Base-by-base conservation (phyloP, 1,284 basidiomycete genomes). In the Apiotrichum veenhuisii region DNA sequence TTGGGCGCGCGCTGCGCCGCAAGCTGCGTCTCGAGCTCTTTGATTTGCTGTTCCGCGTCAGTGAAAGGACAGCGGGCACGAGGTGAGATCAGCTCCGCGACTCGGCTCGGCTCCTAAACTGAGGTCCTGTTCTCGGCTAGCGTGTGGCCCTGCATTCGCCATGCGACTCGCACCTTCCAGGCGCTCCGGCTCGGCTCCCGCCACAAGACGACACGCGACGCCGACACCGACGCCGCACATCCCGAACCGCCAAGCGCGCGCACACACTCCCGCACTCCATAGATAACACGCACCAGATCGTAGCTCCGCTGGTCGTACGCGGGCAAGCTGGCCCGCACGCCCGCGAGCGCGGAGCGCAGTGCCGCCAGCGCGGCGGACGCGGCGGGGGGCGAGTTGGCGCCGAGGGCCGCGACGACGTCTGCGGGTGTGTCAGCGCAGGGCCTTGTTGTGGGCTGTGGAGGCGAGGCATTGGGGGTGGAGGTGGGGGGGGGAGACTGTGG, bases 271-370 rank as follows among this genome's bases (percentile, higher is more conserved):
- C 18, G 8, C 10, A 25, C 25, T 26, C 42, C 5, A 25, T 12
- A 17, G 12, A n/a, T 3, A 9, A 17, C 17, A 79, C 85, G 58
- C 64, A 89, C 88, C 63, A 78, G 72, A 65, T 87, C 86, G 65
- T 82, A 87, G 64, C 84, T 84, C 57, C 85, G 80, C 67, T 87
- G 87, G 71, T 89, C 87, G 68, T 88, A 89, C 41, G 81, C 77
- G 5, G 88, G 86, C 40, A 91, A 75, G 55, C 80, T 83, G 3
- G 80, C 78, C 9, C 82, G 83, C 8, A 84, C 85, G 66, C 84
- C 85, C 1, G 80, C 78, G 20, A 89, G 78, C 22, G 77, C 78
- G 11, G 54, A 25, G 9, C 61, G 50, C 14, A 59, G 63, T 12
- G 53, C 44, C 25, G 54, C 36, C 5, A 71, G 37, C 22, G 49